Evolutionary conservation across 805 yeast species (phyloP), one percentile per base, ranked within the genome.

Genomic region (Starmerella davenportii): DNA sequence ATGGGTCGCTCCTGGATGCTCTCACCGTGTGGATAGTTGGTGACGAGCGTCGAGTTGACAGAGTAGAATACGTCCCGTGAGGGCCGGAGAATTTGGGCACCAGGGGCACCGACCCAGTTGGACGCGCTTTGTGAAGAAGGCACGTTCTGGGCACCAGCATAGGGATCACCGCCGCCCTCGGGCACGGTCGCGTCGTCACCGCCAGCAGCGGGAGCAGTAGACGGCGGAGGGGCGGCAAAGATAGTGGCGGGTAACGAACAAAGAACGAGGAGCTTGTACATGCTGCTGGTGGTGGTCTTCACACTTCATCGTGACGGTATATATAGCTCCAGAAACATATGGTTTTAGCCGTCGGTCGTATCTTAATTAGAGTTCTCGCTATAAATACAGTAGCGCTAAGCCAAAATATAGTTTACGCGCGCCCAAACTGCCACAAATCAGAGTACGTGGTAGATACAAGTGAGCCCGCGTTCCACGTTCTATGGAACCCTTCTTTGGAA

Each of bases 381-480:
- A n/a, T n/a, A n/a, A n/a, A n/a, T n/a, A n/a, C n/a, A n/a, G n/a
- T n/a, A n/a, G 7, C 11, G 25, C 25, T 23, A 23, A 23, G 9
- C 11, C 11, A 23, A 23, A 23, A 23, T 23, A 23, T 23, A 23
- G 25, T 23, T 23, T 23, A 11, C 25, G n/a, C n/a, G n/a, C n/a
- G n/a, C n/a, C n/a, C n/a, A n/a, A n/a, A n/a, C n/a, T n/a, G n/a
- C n/a, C n/a, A n/a, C n/a, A n/a, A n/a, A n/a, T n/a, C n/a, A n/a
- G n/a, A n/a, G n/a, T n/a, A n/a, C n/a, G n/a, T n/a, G n/a, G n/a
- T n/a, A n/a, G n/a, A n/a, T 11, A 23, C 25, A 23, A 23, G 11
- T 23, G 15, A 29, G 32, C 5, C 8, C 46, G 15, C 47, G 43
- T 41, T 46, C 47, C 52, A 47, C 51, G 53, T 33, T 41, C 51